A percentile compares a stretch with the other conserved stretches of the same genome.
phyloP scores from a whole-genome alignment of 2,329 filamentous ascomycete genomes.

The Aspergillus intermedius region DNA sequence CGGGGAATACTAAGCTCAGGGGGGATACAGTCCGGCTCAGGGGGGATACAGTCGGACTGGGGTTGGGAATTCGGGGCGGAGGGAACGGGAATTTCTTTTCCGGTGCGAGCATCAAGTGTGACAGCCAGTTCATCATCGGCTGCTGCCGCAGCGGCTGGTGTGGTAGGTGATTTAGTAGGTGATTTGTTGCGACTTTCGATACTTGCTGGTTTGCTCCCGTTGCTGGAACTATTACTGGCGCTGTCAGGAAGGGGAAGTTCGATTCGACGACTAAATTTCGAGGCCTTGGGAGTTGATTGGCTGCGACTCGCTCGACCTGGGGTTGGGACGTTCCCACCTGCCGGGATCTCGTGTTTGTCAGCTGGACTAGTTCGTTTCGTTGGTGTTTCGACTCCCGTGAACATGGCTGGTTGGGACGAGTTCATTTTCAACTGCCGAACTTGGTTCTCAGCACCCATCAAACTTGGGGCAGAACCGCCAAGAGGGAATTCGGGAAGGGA shows the following conservation, averaged over 20 bases:
- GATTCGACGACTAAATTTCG: slow-evolving; percentile 30
- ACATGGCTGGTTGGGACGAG: slow-evolving; percentile 32
- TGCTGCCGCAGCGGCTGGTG: slow-evolving; percentile 6
- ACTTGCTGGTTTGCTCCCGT: slow-evolving; percentile 11
- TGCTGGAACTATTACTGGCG: slow-evolving; percentile 29
- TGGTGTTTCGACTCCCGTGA: slow-evolving; percentile 26
- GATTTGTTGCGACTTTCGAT: slow-evolving; percentile 3
- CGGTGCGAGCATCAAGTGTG: slow-evolving; percentile 40
- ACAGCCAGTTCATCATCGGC: slow-evolving; percentile 32
- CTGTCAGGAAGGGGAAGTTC: slow-evolving; percentile 35
- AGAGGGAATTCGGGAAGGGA: slow-evolving; percentile 30
- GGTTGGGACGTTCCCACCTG: slow-evolving; percentile 13
- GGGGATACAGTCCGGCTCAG: neutral
- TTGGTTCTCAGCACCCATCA: slow-evolving; percentile 43
- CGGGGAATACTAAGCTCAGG: slow-evolving; percentile 1
- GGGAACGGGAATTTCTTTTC: slow-evolving; percentile 23
- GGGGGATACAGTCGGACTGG: neutral
- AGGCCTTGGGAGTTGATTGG: slow-evolving; percentile 26
- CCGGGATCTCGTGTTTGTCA: slow-evolving; percentile 16
- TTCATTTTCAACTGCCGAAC: slow-evolving; percentile 44
- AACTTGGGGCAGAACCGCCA: slow-evolving; percentile 38
- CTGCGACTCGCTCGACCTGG: slow-evolving; percentile 10
- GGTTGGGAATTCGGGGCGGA: neutral
- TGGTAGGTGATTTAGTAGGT: neutral
- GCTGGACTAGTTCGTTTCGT: slow-evolving; percentile 27